Evolutionary conservation across 192 early-diverging fungal species (phyloP), one percentile per base, ranked within the genome.

Genomic region (Physocladia obscura): DNA sequence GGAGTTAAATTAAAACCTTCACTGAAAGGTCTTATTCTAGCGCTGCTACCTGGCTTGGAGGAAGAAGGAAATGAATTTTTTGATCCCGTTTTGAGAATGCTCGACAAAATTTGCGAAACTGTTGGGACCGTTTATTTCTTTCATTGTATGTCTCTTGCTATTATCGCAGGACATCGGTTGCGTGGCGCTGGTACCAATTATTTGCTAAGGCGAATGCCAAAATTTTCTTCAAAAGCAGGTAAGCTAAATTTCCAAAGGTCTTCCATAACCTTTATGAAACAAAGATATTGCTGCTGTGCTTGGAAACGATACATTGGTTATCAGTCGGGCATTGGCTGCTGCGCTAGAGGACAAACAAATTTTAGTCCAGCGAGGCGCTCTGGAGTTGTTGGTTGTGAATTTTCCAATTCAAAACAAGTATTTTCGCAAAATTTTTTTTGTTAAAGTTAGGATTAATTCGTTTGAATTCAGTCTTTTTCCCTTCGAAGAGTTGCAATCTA

Each of bases 1-100:
- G 87, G 89, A 2, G 40, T 76, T 21, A 72, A 80, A 24, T 77
- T 98, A 69, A 82, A 89, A 39, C 89, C 91, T 3, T 87, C 86
- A 49, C 77, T 94, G 58, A 91, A 92, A 69, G 89, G 89, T 39
- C 79, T 98, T 17, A 82, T 92, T 24, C 88, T 90, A 22, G 93
- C 90, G 0, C 58, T 98, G 21, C 78, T 96, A 49, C 90, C 93
- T 3, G 91, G 86, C 4, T 74, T 96, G 2, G 96, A 98, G 61
- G 96, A 96, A 60, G 94, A 94, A 68, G 88, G 88, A 26, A 89
- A 83, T 70, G 94, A 98, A 67, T 89, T 84, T 58, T 91, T 91
- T 72, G 88, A 89, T 48, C 83, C 87, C 58, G 92, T 92, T 30
- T 56, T 84, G 27, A 48, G 72, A 1, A 64, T 94, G 63, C 67